Evolutionary conservation across 352 stramenopile species (phyloP).

Genomic region (Globisporangium cystogenes): DNA sequence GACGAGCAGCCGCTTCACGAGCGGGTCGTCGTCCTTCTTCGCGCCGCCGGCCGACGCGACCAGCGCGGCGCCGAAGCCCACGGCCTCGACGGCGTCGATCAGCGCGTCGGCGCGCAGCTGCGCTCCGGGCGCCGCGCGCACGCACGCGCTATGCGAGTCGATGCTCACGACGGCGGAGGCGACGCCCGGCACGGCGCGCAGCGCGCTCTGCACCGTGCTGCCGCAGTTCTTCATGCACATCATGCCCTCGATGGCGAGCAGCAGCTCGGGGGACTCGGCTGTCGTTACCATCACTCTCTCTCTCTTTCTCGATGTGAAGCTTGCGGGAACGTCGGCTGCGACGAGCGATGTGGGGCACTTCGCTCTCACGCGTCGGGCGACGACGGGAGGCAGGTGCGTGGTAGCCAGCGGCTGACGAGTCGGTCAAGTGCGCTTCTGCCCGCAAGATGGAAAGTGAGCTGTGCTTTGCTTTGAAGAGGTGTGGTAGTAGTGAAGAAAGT

Average conservation of each 20-base stretch:
- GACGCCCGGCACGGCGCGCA: conserved; percentile 66
- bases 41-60: background rate
- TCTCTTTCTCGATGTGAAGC: too few species aligned
- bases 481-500: background rate
- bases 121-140: conserved; percentile 41
- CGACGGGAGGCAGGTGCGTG: too few species aligned
- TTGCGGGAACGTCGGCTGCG: too few species aligned
- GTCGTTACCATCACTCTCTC: background rate
- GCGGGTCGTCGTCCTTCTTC: conserved; percentile 20
- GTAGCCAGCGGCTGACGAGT: too few species aligned
- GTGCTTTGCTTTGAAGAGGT: background rate
- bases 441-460: background rate
- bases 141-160: conserved; percentile 47
- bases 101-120: conserved; percentile 37
- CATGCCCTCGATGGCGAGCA: conserved; percentile 90
- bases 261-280: background rate
- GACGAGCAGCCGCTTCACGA: conserved; percentile 61
- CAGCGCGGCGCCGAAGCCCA: conserved; percentile 70
- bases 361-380: too few species aligned
- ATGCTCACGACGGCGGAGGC: conserved; percentile 59
- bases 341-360: too few species aligned
- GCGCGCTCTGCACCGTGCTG: conserved; percentile 77
- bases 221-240: conserved; percentile 96
- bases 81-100: conserved; percentile 66
- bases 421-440: background rate